Evolutionary conservation across 129 eudicot species (phyloP), one percentile per base, ranked within the genome.

Genomic region (Centaurea solstitialis): DNA sequence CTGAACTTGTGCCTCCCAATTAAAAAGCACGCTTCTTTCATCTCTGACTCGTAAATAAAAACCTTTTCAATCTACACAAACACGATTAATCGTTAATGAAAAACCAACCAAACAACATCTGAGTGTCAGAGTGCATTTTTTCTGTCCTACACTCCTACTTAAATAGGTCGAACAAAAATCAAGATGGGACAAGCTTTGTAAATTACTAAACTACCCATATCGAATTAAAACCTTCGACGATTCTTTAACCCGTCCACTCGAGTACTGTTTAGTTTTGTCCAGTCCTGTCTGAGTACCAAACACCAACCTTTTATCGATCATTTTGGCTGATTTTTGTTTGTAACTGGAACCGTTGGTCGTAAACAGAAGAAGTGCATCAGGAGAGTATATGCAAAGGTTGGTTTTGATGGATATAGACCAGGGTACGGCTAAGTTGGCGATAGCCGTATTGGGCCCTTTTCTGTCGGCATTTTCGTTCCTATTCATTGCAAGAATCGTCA

Each of bases 401-500:
- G 76, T 89, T 76, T 24, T 95, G 80, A 53, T 82, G 74, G 97
- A 95, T 88, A 77, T 95, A 76, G 97, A 95, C 80, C 97, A 93
- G n/a, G 99, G 90, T 43, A 89, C 98, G 53, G 99, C 98, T 22
- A 95, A 93, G 81, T 71, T 91, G 72, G 93, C 90, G 13, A 95
- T 95, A 20, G 76, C 85, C 11, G 30, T 95, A 22, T 71, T 91
- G 75, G 99, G 99, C 5, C 99, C 99, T 0, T 93, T 93, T 77
- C 88, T 95, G 13, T 95, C 99, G 7, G 98, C 90, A 61, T 95
- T 95, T 78, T 90, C 91, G 6, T 95, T 95, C 85, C 87, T 95
- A 24, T 95, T 95, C 84, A 91, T 95, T 18, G 45, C 83, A 80
- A 89, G 99, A 84, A 95, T 95, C 7, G 97, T 93, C 62, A 95